Percentiles rank a stretch among this genome's conserved stretches.
Evolutionary conservation across 805 yeast species (phyloP).

Genomic region (Saccharomycopsis sp.): DNA sequence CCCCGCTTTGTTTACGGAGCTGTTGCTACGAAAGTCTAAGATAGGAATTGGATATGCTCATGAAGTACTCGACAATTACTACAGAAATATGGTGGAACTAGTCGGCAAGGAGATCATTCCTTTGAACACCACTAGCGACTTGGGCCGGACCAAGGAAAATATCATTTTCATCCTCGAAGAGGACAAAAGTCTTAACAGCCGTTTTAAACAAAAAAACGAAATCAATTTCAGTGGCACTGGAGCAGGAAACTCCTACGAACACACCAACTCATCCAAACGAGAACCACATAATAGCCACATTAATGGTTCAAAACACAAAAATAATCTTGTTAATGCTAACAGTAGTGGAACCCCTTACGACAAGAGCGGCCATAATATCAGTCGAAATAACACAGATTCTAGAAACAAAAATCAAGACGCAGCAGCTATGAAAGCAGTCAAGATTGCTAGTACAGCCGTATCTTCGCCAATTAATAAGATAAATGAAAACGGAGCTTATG

Average conservation of each 20-base stretch:
- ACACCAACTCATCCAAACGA: not conserved
- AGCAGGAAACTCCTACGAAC: not conserved
- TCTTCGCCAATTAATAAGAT: not conserved
- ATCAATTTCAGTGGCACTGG: not conserved
- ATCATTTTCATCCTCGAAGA: not conserved
- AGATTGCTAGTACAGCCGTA: not conserved
- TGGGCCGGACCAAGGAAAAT: not conserved
- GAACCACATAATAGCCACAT: not conserved
- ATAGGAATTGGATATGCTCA: slow-evolving; percentile 30
- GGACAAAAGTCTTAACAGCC: not conserved
- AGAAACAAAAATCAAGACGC: too few species aligned
- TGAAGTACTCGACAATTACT: slow-evolving; percentile 42
- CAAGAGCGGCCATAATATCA: too few species aligned
- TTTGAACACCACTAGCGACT: not conserved
- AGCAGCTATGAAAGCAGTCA: too few species aligned
- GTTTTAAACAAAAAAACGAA: not conserved
- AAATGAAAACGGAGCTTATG: not conserved
- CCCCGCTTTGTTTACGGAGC: slow-evolving; percentile 9
- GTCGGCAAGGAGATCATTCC: slow-evolving; percentile 34
- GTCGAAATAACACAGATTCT: too few species aligned
- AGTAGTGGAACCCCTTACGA: not conserved
- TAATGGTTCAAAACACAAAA: not conserved
- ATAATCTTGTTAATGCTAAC: not conserved
- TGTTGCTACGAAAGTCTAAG: slow-evolving; percentile 1
- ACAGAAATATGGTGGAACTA: slow-evolving; percentile 41